These are phyloP conservation scores for Echeveria elegans DNA, from an alignment of 164 flowering plant species.

Conservation along the genomic window DNA sequence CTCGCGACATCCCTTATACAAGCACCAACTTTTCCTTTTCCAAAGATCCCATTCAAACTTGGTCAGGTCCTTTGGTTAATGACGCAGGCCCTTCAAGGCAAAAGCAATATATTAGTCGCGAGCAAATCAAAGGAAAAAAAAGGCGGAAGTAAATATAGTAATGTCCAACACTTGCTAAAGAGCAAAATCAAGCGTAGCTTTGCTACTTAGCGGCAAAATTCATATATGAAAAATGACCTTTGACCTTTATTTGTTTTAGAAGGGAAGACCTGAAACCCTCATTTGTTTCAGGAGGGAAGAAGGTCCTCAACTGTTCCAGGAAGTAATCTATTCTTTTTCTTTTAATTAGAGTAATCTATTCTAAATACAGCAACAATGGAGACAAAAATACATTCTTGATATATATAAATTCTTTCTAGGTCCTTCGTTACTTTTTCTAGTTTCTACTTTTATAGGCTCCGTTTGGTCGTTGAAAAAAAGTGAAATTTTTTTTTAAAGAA, in stretches of 20 bases:
- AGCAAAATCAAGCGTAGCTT: background rate
- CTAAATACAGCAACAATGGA: background rate
- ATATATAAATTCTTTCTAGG: background rate
- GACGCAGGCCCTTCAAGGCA: background rate
- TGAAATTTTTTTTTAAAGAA: too few relatives aligned
- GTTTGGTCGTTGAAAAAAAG: too few relatives aligned
- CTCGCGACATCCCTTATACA: slow-evolving; percentile 13
- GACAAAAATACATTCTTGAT: background rate
- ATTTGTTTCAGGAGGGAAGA: background rate
- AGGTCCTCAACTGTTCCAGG: background rate
- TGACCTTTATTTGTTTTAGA: background rate
- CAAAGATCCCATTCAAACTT: background rate
- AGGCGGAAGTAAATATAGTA: background rate
- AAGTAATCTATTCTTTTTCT: too few relatives aligned
- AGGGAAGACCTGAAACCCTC: background rate
- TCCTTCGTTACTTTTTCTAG: too few relatives aligned
- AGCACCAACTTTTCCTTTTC: background rate
- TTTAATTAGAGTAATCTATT: too few relatives aligned
- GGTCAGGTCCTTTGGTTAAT: background rate
- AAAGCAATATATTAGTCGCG: background rate
- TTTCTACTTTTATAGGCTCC: too few relatives aligned
- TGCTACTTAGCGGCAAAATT: background rate
- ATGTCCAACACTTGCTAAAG: background rate
- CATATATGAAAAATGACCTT: background rate
- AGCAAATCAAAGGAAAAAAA: background rate